Conservation (phyloP, 2,329 filamentous ascomycete genomes). For the Aspergillus fructus region DNA sequence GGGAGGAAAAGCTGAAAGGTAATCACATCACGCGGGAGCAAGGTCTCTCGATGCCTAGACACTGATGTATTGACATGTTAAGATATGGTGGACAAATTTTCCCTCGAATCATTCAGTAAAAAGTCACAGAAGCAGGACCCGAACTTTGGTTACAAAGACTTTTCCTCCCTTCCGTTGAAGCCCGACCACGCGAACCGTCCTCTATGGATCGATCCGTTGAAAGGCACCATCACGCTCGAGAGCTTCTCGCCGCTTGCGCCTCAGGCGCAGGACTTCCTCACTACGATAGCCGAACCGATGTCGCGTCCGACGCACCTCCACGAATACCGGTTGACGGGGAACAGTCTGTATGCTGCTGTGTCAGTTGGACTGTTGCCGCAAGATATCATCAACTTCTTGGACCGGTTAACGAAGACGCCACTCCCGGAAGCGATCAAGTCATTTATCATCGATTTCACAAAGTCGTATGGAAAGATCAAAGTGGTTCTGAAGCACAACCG, state of each 20-base stretch:
- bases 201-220: slow-evolving; percentile 87
- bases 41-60: background rate
- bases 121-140: slow-evolving; percentile 50
- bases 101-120: slow-evolving; percentile 52
- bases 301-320: slow-evolving; percentile 89
- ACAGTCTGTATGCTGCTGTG: slow-evolving; percentile 92
- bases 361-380: slow-evolving; percentile 87
- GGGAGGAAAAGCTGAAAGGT: slow-evolving; percentile 50
- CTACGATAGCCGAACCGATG: slow-evolving; percentile 90
- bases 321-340: slow-evolving; percentile 87
- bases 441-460: slow-evolving; percentile 80
- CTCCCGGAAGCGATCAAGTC: slow-evolving; percentile 76
- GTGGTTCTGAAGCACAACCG: slow-evolving; percentile 92
- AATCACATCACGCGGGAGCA: slow-evolving; percentile 18
- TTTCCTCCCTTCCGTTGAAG: slow-evolving; percentile 79
- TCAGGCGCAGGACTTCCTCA: slow-evolving; percentile 89
- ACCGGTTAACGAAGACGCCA: slow-evolving; percentile 84
- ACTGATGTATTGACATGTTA: slow-evolving; percentile 21
- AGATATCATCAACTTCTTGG: slow-evolving; percentile 86
- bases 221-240: slow-evolving; percentile 86
- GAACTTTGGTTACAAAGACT: slow-evolving; percentile 68
- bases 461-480: slow-evolving; percentile 93
- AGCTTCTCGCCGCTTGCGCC: slow-evolving; percentile 86
- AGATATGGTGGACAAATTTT: slow-evolving; percentile 55
- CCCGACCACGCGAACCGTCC: slow-evolving; percentile 86